These are phyloP conservation scores for Kondoa subrosea DNA, from an alignment of 768 basidiomycete genomes.

Conservation along the genomic window DNA sequence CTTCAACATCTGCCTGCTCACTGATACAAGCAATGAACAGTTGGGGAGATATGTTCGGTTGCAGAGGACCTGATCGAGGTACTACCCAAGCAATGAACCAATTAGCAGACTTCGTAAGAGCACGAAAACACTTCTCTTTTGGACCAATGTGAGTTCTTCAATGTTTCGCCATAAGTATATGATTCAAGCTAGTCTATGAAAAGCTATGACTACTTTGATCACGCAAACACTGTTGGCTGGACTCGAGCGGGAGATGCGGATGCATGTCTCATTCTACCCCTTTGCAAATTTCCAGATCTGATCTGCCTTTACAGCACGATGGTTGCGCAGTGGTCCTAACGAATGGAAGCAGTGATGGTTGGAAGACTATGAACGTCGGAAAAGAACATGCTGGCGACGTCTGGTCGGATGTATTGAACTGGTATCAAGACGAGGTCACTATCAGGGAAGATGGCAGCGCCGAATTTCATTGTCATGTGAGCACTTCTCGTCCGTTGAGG, in stretches of 20 bases:
- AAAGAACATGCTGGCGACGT: slow-evolving; percentile 37
- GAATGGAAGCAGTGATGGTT: slow-evolving; percentile 30
- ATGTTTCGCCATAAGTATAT: background rate
- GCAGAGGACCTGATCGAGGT: slow-evolving; percentile 28
- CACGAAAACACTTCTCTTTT: slow-evolving; percentile 26
- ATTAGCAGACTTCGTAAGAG: slow-evolving; percentile 33
- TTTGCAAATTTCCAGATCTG: too few species aligned
- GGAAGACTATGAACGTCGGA: slow-evolving; percentile 35
- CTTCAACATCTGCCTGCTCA: too few species aligned
- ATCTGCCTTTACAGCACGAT: too few species aligned
- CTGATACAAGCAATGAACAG: too few species aligned
- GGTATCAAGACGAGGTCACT: slow-evolving; percentile 34
- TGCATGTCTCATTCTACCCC: too few species aligned
- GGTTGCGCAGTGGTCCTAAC: slow-evolving; percentile 31
- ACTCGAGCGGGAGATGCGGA: slow-evolving; percentile 33
- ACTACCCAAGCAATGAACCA: slow-evolving; percentile 32
- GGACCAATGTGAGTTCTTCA: slow-evolving; percentile 19
- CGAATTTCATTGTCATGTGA: slow-evolving; percentile 35
- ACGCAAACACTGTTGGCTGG: slow-evolving; percentile 36
- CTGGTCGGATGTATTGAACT: slow-evolving; percentile 39
- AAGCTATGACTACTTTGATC: slow-evolving; percentile 33
- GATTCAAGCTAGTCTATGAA: background rate
- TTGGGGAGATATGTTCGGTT: slow-evolving; percentile 36
- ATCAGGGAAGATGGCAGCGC: slow-evolving; percentile 39
- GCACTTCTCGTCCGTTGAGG: slow-evolving; percentile 26